Conservation (phyloP, 768 basidiomycete species). For the Udeniomyces megalosporus region DNA sequence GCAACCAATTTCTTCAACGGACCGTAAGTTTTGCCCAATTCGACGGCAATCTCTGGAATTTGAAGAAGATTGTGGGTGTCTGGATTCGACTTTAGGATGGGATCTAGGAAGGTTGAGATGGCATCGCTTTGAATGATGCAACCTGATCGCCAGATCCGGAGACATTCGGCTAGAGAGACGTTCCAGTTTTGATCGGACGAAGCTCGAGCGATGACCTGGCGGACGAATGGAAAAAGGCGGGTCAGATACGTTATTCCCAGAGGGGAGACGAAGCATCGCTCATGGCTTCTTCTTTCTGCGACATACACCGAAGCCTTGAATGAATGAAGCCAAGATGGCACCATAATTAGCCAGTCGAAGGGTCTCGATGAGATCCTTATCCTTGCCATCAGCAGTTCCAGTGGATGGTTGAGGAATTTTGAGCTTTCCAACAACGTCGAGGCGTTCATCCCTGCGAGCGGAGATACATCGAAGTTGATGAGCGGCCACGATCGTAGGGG, state of each 20-base stretch:
- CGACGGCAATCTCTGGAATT: slow-evolving; percentile 24
- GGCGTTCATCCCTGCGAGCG: slow-evolving; percentile 23
- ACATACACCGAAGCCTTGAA: slow-evolving; percentile 27
- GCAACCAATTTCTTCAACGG: slow-evolving; percentile 22
- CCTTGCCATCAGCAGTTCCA: slow-evolving; percentile 6
- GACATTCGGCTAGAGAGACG: slow-evolving; percentile 21
- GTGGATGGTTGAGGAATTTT: slow-evolving; percentile 21
- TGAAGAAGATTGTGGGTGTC: slow-evolving; percentile 22
- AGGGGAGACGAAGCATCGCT: background rate
- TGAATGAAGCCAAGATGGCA: slow-evolving; percentile 25
- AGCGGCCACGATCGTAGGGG: slow-evolving; percentile 26
- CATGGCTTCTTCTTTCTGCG: no score
- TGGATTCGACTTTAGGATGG: slow-evolving; percentile 12
- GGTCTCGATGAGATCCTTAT: slow-evolving; percentile 20
- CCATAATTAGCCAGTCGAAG: slow-evolving; percentile 25
- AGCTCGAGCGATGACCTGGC: slow-evolving; percentile 22
- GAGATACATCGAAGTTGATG: slow-evolving; percentile 29
- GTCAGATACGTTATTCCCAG: slow-evolving; percentile 7
- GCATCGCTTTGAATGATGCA: slow-evolving; percentile 24
- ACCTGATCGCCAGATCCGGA: slow-evolving; percentile 28
- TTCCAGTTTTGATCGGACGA: slow-evolving; percentile 25
- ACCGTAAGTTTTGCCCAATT: slow-evolving; percentile 22
- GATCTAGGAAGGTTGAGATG: background rate
- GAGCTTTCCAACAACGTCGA: slow-evolving; percentile 23
- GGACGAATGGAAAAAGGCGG: background rate